A percentile compares a stretch with the other conserved stretches of the same genome.
Conservation (phyloP, 208 protist genomes). For the Crithidia thermophila region DNA sequence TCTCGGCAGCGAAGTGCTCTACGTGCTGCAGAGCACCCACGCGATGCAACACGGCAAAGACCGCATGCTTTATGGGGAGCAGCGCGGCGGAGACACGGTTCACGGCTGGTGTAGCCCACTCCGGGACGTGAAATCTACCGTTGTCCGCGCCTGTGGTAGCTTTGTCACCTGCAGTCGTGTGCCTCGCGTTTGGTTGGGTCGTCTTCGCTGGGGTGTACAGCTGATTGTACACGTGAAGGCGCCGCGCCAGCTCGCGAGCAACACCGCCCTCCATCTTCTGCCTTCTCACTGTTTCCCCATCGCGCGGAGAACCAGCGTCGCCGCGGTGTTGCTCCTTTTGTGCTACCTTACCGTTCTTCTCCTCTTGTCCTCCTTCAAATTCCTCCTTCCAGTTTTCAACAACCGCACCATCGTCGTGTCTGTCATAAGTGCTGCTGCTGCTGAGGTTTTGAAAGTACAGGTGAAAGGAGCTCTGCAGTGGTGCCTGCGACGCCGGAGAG, state of each 20-base stretch:
- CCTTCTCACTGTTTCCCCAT: no score
- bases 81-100: background rate
- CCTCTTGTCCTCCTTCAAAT: no score
- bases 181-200: no score
- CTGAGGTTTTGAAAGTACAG: conserved; percentile 8
- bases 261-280: background rate
- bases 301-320: background rate
- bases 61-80: background rate
- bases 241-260: background rate
- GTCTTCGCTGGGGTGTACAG: background rate
- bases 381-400: no score
- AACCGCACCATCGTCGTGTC: no score
- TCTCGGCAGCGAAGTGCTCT: background rate
- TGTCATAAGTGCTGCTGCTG: no score
- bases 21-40: background rate
- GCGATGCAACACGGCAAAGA: background rate
- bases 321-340: background rate
- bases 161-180: no score
- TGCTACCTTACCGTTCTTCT: no score
- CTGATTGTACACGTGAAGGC: background rate
- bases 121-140: no score
- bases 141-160: no score
- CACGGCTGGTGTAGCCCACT: background rate
- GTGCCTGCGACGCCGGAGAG: background rate
- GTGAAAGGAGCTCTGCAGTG: background rate